These are phyloP conservation scores for Heliamphora exappendiculata DNA, from an alignment of 148 eudicot genomes.

Conservation along the genomic window DNA sequence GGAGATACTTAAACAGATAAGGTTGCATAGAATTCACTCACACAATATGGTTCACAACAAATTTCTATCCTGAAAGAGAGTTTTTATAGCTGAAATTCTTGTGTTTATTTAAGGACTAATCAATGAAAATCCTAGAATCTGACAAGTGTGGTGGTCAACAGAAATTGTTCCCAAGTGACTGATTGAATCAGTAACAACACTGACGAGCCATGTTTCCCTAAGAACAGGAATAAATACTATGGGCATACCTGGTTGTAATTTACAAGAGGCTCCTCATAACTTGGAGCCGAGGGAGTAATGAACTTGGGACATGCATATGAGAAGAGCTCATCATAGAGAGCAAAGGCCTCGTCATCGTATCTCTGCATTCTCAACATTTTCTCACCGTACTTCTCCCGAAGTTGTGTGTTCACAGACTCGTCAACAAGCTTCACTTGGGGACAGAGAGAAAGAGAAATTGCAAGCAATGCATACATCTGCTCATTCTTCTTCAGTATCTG, in stretches of 20 bases:
- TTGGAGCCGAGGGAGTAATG: conserved; percentile 91
- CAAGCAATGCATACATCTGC: conserved; percentile 98
- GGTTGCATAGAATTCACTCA: background rate
- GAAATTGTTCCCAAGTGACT: background rate
- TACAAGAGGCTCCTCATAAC: conserved; percentile 85
- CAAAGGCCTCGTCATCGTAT: conserved; percentile 81
- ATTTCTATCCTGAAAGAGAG: background rate
- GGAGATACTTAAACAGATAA: background rate
- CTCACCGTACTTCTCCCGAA: conserved; percentile 90
- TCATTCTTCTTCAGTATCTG: conserved; percentile 97
- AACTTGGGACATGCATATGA: conserved; percentile 98
- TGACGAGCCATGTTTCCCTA: background rate
- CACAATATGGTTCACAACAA: background rate
- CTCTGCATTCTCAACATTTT: conserved; percentile 94
- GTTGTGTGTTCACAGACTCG: conserved; percentile 81
- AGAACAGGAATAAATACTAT: background rate
- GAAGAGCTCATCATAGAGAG: conserved; percentile 91
- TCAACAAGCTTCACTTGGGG: conserved; percentile 91
- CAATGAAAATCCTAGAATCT: background rate
- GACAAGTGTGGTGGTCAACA: background rate
- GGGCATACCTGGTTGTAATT: conserved; percentile 85
- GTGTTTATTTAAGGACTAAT: background rate
- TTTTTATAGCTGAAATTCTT: background rate
- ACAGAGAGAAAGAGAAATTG: conserved; percentile 76
- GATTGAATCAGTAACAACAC: background rate